phyloP scores from a whole-genome alignment of 768 basidiomycete genomes.

The Tulasnella sp. region DNA sequence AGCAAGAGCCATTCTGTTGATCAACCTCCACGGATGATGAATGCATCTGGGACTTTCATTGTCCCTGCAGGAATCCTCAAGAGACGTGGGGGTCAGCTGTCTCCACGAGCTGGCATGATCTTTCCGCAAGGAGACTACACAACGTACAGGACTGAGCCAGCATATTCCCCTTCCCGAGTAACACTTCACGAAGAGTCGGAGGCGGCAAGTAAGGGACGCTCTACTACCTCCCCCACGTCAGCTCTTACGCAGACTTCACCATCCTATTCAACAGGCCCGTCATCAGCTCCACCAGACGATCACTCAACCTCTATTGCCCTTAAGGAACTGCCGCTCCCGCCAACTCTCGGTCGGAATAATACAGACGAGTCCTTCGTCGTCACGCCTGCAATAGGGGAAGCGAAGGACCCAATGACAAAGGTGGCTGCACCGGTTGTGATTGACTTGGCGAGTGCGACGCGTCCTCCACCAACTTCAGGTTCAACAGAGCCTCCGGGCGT shows the following conservation, averaged over 20 bases:
- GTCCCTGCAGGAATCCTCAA: no score
- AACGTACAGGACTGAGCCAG: no score
- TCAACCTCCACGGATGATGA: background rate
- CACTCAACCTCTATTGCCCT: no score
- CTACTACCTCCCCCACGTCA: background rate
- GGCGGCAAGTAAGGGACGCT: background rate
- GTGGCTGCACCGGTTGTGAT: slow-evolving; percentile 8
- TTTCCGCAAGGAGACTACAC: no score
- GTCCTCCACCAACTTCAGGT: background rate
- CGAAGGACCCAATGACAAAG: background rate
- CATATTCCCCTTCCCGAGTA: no score
- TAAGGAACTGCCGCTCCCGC: background rate
- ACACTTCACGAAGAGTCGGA: no score
- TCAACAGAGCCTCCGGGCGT: background rate
- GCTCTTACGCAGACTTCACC: background rate
- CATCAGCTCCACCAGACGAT: background rate
- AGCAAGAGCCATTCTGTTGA: background rate
- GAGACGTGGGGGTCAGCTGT: no score
- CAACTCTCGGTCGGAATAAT: background rate
- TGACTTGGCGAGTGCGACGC: background rate
- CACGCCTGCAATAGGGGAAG: slow-evolving; percentile 7
- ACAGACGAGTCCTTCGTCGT: background rate
- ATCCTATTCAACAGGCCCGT: background rate
- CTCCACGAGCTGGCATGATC: no score
- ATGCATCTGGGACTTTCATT: no score